Base-by-base conservation (phyloP, 1,284 basidiomycete species). In the Tylopilus sp. region DNA sequence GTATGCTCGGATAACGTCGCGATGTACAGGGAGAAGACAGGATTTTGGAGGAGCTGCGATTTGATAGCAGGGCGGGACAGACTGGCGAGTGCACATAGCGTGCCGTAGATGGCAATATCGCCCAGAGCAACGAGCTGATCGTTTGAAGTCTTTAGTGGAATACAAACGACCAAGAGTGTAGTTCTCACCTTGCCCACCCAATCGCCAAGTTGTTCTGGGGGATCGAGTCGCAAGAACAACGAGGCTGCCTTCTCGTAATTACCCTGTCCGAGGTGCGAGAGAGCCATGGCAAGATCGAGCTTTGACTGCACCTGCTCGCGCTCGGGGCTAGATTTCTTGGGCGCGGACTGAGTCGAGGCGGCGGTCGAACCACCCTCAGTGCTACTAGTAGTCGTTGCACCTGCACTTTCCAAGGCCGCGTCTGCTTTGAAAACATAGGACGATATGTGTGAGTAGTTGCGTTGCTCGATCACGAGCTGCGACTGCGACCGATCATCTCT, bases 401-500 rank as follows among this genome's bases (percentile, higher is more conserved):
- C 61, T 3, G 79, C 73, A 2, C 84, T 78, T 42, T 93, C 90
- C 26, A 94, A 74, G 1, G 91, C 88, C 0, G 87, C 82, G 51
- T 94, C 91, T 8, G 91, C 92, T 71, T 95, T 95, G 79, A 85
- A 91, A 37, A 93, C 82, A 64, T 93, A 94, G 4, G 88, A 91
- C 15, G 84, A 76, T 36, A 94, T 79, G 60, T 91, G 89, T 0
- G 83, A 73, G 66, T 88, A 93, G 67, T 90, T 90, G 53, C 81
- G 76, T 65, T 92, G 83, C 66, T 92, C 87, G 50, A 94, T 80
- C 29, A 93, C 77, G 46, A 88, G 78, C 88, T 91, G 59, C 31
- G 20, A 41, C 39, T 37, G 29, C 4, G 33, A 36, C 45, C 33
- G 28, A 36, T 51, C 26, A 39, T 36, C 15, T 44, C 33, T 21